A percentile compares a stretch with the other conserved stretches of the same genome.
Evolutionary conservation across 805 yeast species (phyloP).

Genomic region (Torulaspora indica): DNA sequence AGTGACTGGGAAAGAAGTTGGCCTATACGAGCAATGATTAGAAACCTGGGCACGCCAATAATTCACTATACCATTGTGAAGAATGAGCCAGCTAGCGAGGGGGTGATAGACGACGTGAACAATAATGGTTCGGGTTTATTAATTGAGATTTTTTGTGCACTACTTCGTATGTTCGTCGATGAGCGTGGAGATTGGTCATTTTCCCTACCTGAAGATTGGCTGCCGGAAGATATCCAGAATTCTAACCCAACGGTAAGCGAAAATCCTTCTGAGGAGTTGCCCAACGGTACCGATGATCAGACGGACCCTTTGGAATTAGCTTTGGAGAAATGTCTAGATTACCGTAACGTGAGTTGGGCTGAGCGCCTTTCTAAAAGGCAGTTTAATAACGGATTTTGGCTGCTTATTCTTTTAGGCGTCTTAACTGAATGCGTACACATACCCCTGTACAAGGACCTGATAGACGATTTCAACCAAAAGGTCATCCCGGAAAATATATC

Average conservation of each 20-base stretch:
- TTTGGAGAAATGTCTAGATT: constrained; percentile 44
- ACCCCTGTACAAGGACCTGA: constrained; percentile 26
- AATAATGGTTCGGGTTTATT: constrained; percentile 26
- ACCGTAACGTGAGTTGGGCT: constrained; percentile 66
- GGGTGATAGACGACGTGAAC: constrained; percentile 24
- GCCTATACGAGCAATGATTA: constrained; percentile 18
- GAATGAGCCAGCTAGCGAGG: constrained; percentile 27
- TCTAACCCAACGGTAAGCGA: neutral
- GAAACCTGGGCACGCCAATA: constrained; percentile 9
- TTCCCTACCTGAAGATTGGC: constrained; percentile 33
- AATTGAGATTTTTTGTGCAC: constrained; percentile 29
- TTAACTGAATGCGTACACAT: constrained; percentile 39
- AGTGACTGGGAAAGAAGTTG: constrained; percentile 29
- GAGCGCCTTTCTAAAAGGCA: constrained; percentile 68
- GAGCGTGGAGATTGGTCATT: constrained; percentile 35
- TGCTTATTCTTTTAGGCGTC: constrained; percentile 67
- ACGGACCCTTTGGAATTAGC: constrained; percentile 18
- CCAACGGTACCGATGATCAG: constrained; percentile 22
- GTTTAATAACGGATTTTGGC: constrained; percentile 85
- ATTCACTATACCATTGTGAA: constrained; percentile 18
- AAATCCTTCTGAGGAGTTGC: neutral
- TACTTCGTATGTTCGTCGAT: constrained; percentile 32
- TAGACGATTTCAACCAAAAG: constrained; percentile 50
- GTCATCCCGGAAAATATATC: constrained; percentile 44
- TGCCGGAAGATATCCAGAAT: constrained; percentile 9